Conservation (phyloP, 768 basidiomycete species). For the Suillus subalutaceus region DNA sequence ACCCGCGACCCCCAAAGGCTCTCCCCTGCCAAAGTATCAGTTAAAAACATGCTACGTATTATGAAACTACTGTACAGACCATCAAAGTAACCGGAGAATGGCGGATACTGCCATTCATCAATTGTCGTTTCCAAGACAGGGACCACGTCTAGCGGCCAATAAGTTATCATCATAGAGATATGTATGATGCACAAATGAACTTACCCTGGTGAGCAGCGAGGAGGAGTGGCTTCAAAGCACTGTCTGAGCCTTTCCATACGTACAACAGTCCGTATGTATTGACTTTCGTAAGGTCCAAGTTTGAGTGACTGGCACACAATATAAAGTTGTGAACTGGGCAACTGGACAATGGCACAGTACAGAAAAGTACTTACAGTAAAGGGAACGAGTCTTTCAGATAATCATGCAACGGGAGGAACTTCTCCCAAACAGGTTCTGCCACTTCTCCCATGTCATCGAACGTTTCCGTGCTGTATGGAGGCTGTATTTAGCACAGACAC, state of each 20-base stretch:
- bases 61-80: slow-evolving; percentile 31
- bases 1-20: slow-evolving; percentile 79
- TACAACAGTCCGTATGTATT: slow-evolving; percentile 79
- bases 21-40: slow-evolving; percentile 33
- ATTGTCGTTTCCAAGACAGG: slow-evolving; percentile 56
- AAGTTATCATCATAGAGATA: neutral
- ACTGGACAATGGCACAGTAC: slow-evolving; percentile 45
- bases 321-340: slow-evolving; percentile 20
- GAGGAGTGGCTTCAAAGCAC: slow-evolving; percentile 60
- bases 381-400: slow-evolving; percentile 64
- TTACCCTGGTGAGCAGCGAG: slow-evolving; percentile 66
- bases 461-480: slow-evolving; percentile 47
- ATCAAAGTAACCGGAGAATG: slow-evolving; percentile 60
- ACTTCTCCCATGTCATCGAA: slow-evolving; percentile 51
- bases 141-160: slow-evolving; percentile 51
- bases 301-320: slow-evolving; percentile 49
- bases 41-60: neutral
- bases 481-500: neutral
- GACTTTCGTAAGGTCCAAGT: slow-evolving; percentile 43
- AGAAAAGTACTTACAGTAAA: slow-evolving; percentile 46
- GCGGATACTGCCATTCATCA: slow-evolving; percentile 56
- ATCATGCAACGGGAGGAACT: slow-evolving; percentile 54
- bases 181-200: neutral
- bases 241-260: slow-evolving; percentile 69
- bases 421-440: slow-evolving; percentile 57